Evolutionary conservation across 2,329 filamentous ascomycete genomes (phyloP).

Genomic region (Colletotrichum euphorbiae): DNA sequence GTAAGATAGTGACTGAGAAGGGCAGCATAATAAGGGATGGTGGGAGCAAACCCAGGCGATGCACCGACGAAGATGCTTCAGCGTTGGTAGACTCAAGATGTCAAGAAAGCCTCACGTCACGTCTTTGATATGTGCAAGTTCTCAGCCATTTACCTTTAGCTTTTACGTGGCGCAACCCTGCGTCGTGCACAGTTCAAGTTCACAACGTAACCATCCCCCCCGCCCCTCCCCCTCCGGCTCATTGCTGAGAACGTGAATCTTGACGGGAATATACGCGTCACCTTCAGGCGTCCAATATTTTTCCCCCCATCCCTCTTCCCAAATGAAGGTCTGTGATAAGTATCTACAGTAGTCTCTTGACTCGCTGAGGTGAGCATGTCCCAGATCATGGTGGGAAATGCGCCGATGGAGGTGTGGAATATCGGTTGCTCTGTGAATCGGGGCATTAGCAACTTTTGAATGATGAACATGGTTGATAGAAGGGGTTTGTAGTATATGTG

Average conservation of each 20-base stretch:
- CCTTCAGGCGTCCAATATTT: neutral
- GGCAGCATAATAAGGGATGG: neutral
- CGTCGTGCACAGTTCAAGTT: neutral
- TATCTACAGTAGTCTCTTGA: neutral
- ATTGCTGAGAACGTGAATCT: neutral
- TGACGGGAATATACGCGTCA: neutral
- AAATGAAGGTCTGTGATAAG: neutral
- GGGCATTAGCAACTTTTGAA: no score
- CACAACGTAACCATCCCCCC: no score
- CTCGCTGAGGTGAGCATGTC: neutral
- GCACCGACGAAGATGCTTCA: neutral
- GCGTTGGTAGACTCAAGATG: neutral
- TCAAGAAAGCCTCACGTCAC: conserved; percentile 26
- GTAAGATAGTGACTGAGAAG: neutral
- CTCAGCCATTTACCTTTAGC: no score
- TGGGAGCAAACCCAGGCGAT: no score
- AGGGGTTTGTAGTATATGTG: no score
- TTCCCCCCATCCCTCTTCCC: no score
- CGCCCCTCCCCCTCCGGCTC: neutral
- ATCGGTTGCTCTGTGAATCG: neutral
- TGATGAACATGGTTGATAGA: no score
- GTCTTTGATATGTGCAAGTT: neutral
- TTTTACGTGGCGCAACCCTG: no score
- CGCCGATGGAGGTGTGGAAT: neutral
- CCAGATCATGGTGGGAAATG: neutral